phyloP scores from a whole-genome alignment of 2,329 filamentous ascomycete species.

The Metarhizium album region DNA sequence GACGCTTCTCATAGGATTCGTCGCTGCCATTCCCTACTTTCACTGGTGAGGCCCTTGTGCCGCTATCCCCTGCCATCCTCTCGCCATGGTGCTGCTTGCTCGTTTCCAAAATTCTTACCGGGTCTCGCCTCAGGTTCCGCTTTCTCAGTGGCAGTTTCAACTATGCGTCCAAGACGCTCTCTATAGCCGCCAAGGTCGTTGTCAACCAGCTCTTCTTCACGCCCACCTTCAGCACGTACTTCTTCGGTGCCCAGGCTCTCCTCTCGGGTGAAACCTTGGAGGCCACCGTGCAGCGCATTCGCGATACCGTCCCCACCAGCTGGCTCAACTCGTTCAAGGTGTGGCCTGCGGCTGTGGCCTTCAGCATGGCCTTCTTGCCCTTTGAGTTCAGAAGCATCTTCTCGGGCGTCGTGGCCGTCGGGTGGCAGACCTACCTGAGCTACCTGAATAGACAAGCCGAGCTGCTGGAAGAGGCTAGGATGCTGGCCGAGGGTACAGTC shows the following conservation, averaged over 20 bases:
- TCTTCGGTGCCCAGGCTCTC: constrained; percentile 70
- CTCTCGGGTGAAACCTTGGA: constrained; percentile 55
- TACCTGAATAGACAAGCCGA: constrained; percentile 69
- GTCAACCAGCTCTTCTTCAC: constrained; percentile 77
- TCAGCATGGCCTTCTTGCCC: constrained; percentile 76
- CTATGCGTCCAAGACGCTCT: constrained; percentile 60
- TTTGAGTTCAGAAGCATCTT: constrained; percentile 74
- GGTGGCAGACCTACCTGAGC: constrained; percentile 87
- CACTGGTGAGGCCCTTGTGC: constrained; percentile 50
- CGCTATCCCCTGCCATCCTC: neutral
- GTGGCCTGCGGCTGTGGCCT: constrained; percentile 79
- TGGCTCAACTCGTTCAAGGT: constrained; percentile 73
- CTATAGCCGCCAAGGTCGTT: constrained; percentile 63
- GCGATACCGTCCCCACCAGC: constrained; percentile 64
- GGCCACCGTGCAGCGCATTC: constrained; percentile 60
- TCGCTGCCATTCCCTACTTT: constrained; percentile 67
- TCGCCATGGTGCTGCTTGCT: too few species aligned
- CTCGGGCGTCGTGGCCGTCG: constrained; percentile 66
- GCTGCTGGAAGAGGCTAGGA: constrained; percentile 11
- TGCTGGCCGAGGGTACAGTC: neutral
- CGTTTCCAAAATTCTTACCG: neutral
- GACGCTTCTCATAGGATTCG: constrained; percentile 62
- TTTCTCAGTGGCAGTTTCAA: constrained; percentile 78
- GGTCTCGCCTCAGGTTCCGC: constrained; percentile 48
- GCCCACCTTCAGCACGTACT: constrained; percentile 72